These are phyloP conservation scores for Alloteropsis angusta DNA, from an alignment of 202 grass and related monocot genomes.

Conservation along the genomic window DNA sequence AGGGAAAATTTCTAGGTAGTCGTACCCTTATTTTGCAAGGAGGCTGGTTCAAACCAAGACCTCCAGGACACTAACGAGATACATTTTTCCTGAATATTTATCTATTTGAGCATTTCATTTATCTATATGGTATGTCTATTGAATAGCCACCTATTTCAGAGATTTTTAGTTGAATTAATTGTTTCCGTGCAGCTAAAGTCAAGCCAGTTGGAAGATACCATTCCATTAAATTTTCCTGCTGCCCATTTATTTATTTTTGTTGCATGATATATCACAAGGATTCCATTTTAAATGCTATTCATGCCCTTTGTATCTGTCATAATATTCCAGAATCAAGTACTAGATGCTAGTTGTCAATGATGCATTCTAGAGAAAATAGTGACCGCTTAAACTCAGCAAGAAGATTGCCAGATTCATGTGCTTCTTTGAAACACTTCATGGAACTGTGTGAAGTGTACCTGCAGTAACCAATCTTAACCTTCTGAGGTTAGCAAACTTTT, in stretches of 20 bases:
- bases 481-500: not conserved
- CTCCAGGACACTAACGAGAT: not conserved
- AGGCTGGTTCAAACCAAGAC: not conserved
- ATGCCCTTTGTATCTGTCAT: not conserved
- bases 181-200: not conserved
- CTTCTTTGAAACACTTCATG: not conserved
- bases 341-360: not conserved
- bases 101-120: not conserved
- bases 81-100: constrained; percentile 5
- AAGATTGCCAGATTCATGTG: not conserved
- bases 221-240: constrained; percentile 9
- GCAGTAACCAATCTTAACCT: not conserved
- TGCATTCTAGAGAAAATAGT: constrained; percentile 13
- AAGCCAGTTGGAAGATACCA: not conserved
- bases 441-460: constrained; percentile 8
- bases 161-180: not conserved
- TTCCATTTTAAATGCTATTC: not conserved
- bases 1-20: not conserved
- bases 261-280: not conserved
- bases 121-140: not conserved
- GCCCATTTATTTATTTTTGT: not conserved
- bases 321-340: not conserved
- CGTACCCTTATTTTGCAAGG: not conserved
- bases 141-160: not conserved
- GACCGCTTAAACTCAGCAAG: not conserved